A percentile compares a stretch with the other conserved stretches of the same genome.
Conservation (phyloP, 306 rosid genomes). For the Prunus mongolica region DNA sequence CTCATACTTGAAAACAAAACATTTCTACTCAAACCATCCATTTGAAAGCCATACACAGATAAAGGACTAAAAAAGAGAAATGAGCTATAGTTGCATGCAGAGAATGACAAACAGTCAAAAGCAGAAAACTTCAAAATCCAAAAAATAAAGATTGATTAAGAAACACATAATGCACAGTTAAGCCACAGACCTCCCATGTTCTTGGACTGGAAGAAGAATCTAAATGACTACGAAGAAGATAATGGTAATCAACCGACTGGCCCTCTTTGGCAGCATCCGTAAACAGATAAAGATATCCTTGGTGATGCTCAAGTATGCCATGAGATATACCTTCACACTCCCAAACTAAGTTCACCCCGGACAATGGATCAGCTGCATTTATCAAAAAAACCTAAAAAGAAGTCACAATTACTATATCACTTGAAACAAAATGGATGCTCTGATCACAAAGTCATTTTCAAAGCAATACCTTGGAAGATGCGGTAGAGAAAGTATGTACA, state of each 20-base stretch:
- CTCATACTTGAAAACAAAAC: background rate
- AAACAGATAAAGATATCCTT: slow-evolving; percentile 66
- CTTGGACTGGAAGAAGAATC: slow-evolving; percentile 52
- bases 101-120: background rate
- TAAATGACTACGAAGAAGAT: slow-evolving; percentile 60
- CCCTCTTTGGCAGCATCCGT: slow-evolving; percentile 78
- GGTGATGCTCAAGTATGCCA: slow-evolving; percentile 85
- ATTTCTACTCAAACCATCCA: background rate
- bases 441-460: slow-evolving; percentile 2
- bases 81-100: background rate
- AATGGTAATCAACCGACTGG: slow-evolving; percentile 62
- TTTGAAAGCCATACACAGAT: background rate
- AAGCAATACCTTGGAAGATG: slow-evolving; percentile 68
- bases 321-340: slow-evolving; percentile 72
- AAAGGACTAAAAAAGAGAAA: background rate
- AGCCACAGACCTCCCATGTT: slow-evolving; percentile 77
- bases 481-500: slow-evolving; percentile 59
- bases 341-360: slow-evolving; percentile 79
- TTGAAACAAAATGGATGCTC: background rate
- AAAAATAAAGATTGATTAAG: background rate
- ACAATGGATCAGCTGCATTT: slow-evolving; percentile 88
- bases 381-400: slow-evolving; percentile 80
- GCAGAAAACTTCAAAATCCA: background rate
- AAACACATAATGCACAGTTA: slow-evolving; percentile 1
- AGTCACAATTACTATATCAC: slow-evolving; percentile 38